These are phyloP conservation scores for Ogataea methanolica DNA, from an alignment of 805 yeast genomes.

Conservation along the genomic window DNA sequence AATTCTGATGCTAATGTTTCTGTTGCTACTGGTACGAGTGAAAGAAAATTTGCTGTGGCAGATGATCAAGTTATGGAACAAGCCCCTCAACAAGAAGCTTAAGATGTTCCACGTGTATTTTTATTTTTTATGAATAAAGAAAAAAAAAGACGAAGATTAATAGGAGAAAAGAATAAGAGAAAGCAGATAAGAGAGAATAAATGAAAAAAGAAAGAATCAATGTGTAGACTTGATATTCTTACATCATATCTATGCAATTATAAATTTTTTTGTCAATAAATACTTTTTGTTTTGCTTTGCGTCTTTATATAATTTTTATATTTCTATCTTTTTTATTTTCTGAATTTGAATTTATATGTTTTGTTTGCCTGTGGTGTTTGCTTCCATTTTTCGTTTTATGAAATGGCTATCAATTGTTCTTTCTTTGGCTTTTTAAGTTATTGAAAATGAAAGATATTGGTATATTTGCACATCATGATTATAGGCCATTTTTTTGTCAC, in stretches of 20 bases:
- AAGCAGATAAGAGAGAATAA: no score
- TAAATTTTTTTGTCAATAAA: not conserved
- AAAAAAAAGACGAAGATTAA: not conserved
- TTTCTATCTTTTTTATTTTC: constrained; percentile 1
- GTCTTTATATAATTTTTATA: not conserved
- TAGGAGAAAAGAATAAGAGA: no score
- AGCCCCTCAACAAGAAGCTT: constrained; percentile 45
- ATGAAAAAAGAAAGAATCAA: no score
- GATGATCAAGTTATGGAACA: constrained; percentile 70
- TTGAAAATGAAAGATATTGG: no score
- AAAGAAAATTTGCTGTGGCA: constrained; percentile 72
- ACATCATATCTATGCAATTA: not conserved
- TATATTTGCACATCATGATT: no score
- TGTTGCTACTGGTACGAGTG: constrained; percentile 37
- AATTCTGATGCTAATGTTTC: no score
- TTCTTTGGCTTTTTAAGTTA: no score
- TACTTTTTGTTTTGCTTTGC: not conserved
- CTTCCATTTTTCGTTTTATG: not conserved
- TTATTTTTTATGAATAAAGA: not conserved
- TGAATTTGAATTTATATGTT: not conserved
- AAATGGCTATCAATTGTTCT: not conserved
- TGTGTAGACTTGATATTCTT: no score
- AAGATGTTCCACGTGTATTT: not conserved
- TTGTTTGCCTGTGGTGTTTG: not conserved
- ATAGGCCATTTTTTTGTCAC: no score